Conservation (phyloP, 2,329 filamentous ascomycete species). For the Thelonectria rubi region DNA sequence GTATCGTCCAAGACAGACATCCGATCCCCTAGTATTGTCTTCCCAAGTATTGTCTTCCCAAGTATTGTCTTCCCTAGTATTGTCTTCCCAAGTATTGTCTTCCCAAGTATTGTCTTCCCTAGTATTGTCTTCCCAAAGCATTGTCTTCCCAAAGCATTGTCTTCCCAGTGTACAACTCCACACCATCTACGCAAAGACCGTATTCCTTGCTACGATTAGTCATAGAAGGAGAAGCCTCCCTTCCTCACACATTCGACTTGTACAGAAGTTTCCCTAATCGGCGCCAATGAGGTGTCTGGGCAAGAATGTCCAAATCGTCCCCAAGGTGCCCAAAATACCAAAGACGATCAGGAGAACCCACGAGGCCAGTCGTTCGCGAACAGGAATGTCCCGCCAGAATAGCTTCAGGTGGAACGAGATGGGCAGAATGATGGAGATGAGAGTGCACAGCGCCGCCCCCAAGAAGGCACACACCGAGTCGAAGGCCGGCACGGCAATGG, state of each 20-base stretch:
- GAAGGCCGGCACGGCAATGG: slow-evolving; percentile 76
- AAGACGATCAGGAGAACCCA: slow-evolving; percentile 77
- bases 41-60: too few species aligned
- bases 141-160: not conserved
- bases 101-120: too few species aligned
- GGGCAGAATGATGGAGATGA: slow-evolving; percentile 91
- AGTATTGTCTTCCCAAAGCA: not conserved
- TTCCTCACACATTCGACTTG: not conserved
- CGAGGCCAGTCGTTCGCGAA: slow-evolving; percentile 70
- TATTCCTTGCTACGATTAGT: slow-evolving; percentile 4
- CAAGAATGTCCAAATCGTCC: slow-evolving; percentile 88
- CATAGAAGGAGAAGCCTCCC: not conserved
- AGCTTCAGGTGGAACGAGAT: slow-evolving; percentile 90
- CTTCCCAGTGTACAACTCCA: not conserved
- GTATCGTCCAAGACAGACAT: not conserved
- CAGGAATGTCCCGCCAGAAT: slow-evolving; percentile 76
- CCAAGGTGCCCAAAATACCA: slow-evolving; percentile 73
- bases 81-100: too few species aligned
- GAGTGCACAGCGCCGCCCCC: slow-evolving; percentile 89
- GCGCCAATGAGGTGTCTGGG: slow-evolving; percentile 78
- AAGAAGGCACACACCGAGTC: slow-evolving; percentile 92
- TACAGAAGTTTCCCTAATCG: slow-evolving; percentile 36
- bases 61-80: too few species aligned
- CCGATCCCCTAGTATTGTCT: not conserved
- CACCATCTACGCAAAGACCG: slow-evolving; percentile 9